Evolutionary conservation across 2,329 filamentous ascomycete genomes (phyloP).

Genomic region (Penicillium frequentans): DNA sequence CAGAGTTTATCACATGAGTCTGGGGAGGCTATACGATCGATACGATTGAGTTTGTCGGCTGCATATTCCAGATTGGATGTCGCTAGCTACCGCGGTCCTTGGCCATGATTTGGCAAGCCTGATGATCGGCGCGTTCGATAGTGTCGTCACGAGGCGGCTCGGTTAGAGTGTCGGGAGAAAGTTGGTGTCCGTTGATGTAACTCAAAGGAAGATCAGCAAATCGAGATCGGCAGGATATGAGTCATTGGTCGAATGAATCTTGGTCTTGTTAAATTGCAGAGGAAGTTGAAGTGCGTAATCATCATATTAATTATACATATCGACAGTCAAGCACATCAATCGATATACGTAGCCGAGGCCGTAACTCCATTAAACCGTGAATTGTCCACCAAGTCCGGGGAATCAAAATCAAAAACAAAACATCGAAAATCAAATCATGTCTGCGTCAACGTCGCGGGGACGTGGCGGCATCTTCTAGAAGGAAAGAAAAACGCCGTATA

Average conservation of each 20-base stretch:
- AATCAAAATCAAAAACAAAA: constrained; percentile 14
- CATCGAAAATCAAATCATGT: constrained; percentile 10
- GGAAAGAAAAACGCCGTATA: not conserved
- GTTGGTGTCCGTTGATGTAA: not conserved
- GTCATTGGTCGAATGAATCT: not conserved
- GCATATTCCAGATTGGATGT: not conserved
- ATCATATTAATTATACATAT: not conserved
- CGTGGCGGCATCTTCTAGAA: constrained; percentile 4
- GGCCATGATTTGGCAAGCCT: not conserved
- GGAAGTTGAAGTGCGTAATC: not conserved
- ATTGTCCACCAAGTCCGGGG: constrained; percentile 4
- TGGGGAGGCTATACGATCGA: not conserved
- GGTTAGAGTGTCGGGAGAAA: not conserved
- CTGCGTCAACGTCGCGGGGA: constrained; percentile 10
- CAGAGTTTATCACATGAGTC: not conserved
- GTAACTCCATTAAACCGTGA: constrained; percentile 7
- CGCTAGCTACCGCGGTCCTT: not conserved
- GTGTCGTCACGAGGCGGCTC: not conserved
- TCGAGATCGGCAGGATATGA: not conserved
- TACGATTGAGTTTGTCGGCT: not conserved
- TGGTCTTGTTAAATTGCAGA: too few species aligned
- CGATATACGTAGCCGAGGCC: constrained; percentile 1
- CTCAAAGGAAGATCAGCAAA: not conserved
- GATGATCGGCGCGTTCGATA: not conserved
- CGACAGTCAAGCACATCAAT: not conserved